phyloP scores from a whole-genome alignment of 805 yeast genomes.

The Hermanozyma aechmeae region DNA sequence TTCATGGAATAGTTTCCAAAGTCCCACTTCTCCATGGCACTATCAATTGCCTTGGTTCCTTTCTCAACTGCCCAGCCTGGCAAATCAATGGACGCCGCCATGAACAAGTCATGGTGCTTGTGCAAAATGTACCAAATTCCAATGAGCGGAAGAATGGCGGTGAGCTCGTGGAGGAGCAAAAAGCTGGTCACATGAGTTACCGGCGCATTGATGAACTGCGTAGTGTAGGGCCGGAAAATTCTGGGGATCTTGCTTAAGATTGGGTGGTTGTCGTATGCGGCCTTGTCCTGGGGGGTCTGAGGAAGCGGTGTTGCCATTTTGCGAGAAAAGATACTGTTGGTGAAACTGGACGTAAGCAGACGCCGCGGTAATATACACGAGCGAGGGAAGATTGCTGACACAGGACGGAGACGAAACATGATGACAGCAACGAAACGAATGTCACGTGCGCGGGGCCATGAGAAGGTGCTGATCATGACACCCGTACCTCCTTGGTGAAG shows the following conservation, averaged over 20 bases:
- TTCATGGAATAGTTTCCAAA: slow-evolving; percentile 28
- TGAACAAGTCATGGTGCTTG: slow-evolving; percentile 36
- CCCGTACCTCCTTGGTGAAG: too few species aligned
- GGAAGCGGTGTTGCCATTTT: too few species aligned
- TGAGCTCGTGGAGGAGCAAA: slow-evolving; percentile 59
- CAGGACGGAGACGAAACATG: too few species aligned
- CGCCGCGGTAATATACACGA: too few species aligned
- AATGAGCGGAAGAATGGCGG: slow-evolving; percentile 65
- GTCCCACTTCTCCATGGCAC: slow-evolving; percentile 32
- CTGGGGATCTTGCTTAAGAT: slow-evolving; percentile 38
- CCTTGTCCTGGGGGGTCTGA: background rate
- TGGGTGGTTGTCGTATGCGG: slow-evolving; percentile 11
- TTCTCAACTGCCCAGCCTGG: slow-evolving; percentile 54
- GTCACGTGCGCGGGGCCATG: too few species aligned
- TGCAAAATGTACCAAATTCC: slow-evolving; percentile 62
- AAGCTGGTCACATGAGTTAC: slow-evolving; percentile 55
- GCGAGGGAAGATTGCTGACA: too few species aligned
- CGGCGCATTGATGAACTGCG: slow-evolving; percentile 45
- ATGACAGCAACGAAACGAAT: too few species aligned
- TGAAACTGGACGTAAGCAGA: too few species aligned
- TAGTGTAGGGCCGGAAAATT: slow-evolving; percentile 41
- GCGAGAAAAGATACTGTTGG: too few species aligned
- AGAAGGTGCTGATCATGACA: too few species aligned
- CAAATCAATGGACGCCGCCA: slow-evolving; percentile 35
- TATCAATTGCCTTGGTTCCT: slow-evolving; percentile 51